Percentiles rank a stretch among this genome's conserved stretches.
Conservation (phyloP, 495 filamentous ascomycete species). For the Copromyces sp. region DNA sequence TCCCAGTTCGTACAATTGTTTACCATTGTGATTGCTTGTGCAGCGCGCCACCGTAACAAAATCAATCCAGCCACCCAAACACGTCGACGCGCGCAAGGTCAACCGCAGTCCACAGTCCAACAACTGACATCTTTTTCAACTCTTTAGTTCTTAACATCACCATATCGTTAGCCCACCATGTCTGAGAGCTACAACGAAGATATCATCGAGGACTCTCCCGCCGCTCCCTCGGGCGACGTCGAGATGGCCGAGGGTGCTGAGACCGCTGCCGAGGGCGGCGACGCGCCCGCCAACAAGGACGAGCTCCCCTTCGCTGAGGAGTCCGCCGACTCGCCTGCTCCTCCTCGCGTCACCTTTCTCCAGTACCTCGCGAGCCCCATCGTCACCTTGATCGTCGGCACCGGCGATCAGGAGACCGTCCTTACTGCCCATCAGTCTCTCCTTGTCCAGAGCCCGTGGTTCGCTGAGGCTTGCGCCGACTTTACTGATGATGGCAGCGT, state of each 20-base stretch:
- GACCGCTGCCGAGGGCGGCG: conserved; percentile 5
- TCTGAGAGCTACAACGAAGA: conserved; percentile 32
- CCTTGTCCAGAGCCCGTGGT: conserved; percentile 61
- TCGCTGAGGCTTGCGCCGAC: conserved; percentile 50
- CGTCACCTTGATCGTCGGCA: conserved; percentile 65
- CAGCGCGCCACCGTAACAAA: not conserved
- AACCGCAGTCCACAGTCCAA: not conserved
- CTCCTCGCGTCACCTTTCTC: conserved; percentile 32
- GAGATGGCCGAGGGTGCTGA: conserved; percentile 35
- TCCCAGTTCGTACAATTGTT: not conserved
- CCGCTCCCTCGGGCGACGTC: conserved; percentile 30
- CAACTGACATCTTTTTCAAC: not conserved
- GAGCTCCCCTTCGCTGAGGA: conserved; percentile 36
- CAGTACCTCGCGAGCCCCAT: conserved; percentile 71
- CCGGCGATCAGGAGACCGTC: conserved; percentile 45
- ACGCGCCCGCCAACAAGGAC: conserved; percentile 13
- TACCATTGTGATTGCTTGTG: not conserved
- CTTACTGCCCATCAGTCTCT: conserved; percentile 74
- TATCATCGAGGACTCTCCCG: conserved; percentile 24
- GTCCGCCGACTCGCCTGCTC: conserved; percentile 21
- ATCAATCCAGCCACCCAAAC: not conserved
- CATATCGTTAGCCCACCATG: conserved; percentile 16
- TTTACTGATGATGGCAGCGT: conserved; percentile 45
- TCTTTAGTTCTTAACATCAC: not conserved
- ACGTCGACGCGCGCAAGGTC: not conserved